Base-by-base conservation (phyloP, 2,329 filamentous ascomycete species). In the Dryadomyces sulphureus region DNA sequence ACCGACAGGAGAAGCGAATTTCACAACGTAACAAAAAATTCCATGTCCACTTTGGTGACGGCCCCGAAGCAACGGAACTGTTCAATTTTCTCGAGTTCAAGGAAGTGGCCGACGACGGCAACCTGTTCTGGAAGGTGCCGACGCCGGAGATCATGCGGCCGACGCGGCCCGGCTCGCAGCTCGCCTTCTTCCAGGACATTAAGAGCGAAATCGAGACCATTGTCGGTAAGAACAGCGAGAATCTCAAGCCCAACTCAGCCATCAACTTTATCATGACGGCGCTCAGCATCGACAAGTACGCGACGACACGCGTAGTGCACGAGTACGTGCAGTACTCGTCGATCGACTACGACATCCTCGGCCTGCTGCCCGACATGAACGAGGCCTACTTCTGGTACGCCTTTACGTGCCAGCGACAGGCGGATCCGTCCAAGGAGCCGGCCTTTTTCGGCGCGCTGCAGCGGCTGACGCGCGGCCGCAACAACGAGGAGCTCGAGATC, bases 21-120 rank as follows among this genome's bases (percentile, higher is more conserved):
- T 72, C 72, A 2, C 70, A 70, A 45, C 61, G 73, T 1, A 78
- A 78, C 52, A 77, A 76, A 55, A 66, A 69, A 14, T 77, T 77
- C 46, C 60, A 61, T 22, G 67, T 75, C 2, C 62, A 73, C 7
- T 76, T 77, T 47, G 70, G 72, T 0, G 49, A 52, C 48, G 53
- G 52, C 1, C 62, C 63, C 5, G 65, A 68, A 4, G 71, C 70
- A 43, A 66, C 69, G 40, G 55, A 58, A 20, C 62, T 77, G 12
- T 72, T 77, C 52, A 59, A 58, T 14, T 63, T 63, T 12, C 59
- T 78, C 5, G 71, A 68, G 11, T 77, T 75, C 40, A 52, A 57
- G 2, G 68, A 73, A 53, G 56, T 60, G 2, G 54, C 65, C 5
- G 57, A 63, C 1, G 58, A 59, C 8, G 61, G 65, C 16, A 65